These are phyloP conservation scores for Bimuria novae-zelandiae DNA, from an alignment of 2,329 filamentous ascomycete genomes.

Conservation along the genomic window DNA sequence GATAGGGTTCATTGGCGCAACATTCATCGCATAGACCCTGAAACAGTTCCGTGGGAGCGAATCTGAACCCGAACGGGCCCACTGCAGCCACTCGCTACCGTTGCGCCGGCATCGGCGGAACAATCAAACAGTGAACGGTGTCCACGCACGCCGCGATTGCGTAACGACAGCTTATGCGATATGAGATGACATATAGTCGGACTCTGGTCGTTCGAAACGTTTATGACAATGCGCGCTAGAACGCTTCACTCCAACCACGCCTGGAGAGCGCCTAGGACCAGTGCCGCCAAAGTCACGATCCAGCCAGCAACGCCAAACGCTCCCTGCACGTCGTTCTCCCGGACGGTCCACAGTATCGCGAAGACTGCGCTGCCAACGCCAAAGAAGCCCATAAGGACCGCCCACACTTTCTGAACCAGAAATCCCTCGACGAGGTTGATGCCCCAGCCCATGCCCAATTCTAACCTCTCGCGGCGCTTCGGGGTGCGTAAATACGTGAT, in stretches of 20 bases:
- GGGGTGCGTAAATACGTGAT: conserved; percentile 45
- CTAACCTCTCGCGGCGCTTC: conserved; percentile 37
- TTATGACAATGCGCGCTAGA: neutral
- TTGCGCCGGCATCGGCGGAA: neutral
- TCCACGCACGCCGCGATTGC: conserved; percentile 1
- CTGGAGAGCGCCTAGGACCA: conserved; percentile 41
- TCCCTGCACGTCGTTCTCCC: conserved; percentile 44
- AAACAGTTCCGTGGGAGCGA: conserved; percentile 5
- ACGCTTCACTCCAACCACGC: conserved; percentile 32
- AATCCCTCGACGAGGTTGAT: conserved; percentile 48
- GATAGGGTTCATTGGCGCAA: conserved; percentile 1
- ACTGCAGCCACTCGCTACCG: conserved; percentile 6
- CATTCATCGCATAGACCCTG: neutral
- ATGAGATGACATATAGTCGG: neutral
- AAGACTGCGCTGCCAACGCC: conserved; percentile 42
- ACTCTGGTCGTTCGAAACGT: conserved; percentile 3
- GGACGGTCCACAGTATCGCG: conserved; percentile 39
- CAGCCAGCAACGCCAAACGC: conserved; percentile 48
- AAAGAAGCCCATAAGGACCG: conserved; percentile 32
- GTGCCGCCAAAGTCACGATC: conserved; percentile 39
- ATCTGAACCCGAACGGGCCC: neutral
- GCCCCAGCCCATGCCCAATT: conserved; percentile 46
- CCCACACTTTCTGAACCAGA: conserved; percentile 43
- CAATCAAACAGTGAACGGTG: neutral
- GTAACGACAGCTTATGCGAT: neutral